Percentiles rank a stretch among this genome's conserved stretches.
Evolutionary conservation across 805 yeast genomes (phyloP).

Genomic region (Sungouiozyma intestinalis): DNA sequence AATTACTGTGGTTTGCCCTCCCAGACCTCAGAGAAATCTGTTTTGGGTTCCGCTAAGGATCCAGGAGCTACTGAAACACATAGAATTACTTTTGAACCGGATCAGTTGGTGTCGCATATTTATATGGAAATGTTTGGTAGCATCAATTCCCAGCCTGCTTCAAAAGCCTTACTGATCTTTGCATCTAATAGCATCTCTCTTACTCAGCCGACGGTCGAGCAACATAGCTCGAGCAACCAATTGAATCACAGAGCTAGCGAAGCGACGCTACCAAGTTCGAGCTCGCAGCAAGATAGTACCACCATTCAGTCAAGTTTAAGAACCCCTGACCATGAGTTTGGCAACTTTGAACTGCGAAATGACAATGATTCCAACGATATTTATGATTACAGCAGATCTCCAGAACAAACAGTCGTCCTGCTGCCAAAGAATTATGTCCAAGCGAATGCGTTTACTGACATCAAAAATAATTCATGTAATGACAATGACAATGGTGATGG

Average conservation of each 20-base stretch:
- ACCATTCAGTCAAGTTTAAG: neutral
- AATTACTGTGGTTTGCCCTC: neutral
- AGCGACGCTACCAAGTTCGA: neutral
- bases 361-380: conserved; percentile 1
- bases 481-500: neutral
- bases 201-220: too few relatives aligned
- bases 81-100: conserved; percentile 20
- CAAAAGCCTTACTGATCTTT: conserved; percentile 20
- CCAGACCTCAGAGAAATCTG: conserved; percentile 2
- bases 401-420: conserved; percentile 21
- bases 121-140: conserved; percentile 20
- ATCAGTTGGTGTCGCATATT: conserved; percentile 19
- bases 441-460: conserved; percentile 10
- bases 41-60: conserved; percentile 10
- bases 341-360: neutral
- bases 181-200: conserved; percentile 6
- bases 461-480: neutral
- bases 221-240: neutral
- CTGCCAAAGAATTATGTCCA: conserved; percentile 21
- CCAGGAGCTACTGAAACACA: conserved; percentile 3
- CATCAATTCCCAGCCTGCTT: conserved; percentile 15
- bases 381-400: conserved; percentile 13
- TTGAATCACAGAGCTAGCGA: neutral
- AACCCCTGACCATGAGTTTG: neutral
- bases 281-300: neutral